Conservation (phyloP, 2,329 filamentous ascomycete genomes). For the Cytospora piceae region DNA sequence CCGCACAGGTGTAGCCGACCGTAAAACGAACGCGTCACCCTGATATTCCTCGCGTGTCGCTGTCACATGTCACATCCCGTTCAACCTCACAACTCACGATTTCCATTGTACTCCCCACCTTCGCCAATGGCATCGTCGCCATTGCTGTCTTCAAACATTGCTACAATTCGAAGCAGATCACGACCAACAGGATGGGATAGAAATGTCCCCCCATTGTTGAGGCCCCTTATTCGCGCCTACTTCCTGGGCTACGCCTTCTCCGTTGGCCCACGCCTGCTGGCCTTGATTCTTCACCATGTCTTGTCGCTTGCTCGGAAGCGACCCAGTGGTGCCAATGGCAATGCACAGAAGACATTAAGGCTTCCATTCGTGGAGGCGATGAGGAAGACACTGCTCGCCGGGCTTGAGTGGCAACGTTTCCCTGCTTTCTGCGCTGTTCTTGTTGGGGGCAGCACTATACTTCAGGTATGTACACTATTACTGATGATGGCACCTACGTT, state of each 20-base stretch:
- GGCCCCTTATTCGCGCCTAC: slow-evolving; percentile 63
- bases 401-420: slow-evolving; percentile 60
- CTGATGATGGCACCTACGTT: not conserved
- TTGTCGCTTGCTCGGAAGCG: slow-evolving; percentile 5
- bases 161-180: not conserved
- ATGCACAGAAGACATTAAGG: slow-evolving; percentile 37
- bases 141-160: not conserved
- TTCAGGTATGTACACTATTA: slow-evolving; percentile 53
- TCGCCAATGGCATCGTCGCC: slow-evolving; percentile 13
- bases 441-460: slow-evolving; percentile 62
- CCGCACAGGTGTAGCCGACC: not conserved
- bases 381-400: slow-evolving; percentile 51
- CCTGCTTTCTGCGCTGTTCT: slow-evolving; percentile 65
- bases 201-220: slow-evolving; percentile 53
- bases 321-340: slow-evolving; percentile 42
- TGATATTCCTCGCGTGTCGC: not conserved
- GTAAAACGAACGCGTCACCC: not conserved
- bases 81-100: not conserved
- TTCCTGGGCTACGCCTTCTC: slow-evolving; percentile 63
- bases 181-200: slow-evolving; percentile 34
- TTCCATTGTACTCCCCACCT: not conserved
- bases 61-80: slow-evolving; percentile 22
- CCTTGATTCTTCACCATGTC: slow-evolving; percentile 56
- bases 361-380: slow-evolving; percentile 41
- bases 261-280: slow-evolving; percentile 60